Evolutionary conservation across 192 early-diverging fungal species (phyloP).

Genomic region (Coemansia sp.): DNA sequence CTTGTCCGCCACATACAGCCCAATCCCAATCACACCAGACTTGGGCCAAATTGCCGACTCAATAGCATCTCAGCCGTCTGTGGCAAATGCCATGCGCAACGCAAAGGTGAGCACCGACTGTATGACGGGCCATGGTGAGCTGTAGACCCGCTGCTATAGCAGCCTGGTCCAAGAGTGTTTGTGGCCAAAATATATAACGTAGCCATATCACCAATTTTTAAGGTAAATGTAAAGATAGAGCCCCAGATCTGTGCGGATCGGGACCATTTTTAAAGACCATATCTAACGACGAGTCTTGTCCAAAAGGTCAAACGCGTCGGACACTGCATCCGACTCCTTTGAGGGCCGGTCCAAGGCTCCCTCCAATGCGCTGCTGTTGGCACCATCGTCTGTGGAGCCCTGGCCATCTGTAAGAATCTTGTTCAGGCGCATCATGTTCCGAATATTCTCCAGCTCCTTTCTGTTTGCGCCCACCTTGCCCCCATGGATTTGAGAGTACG

Average conservation of each 20-base stretch:
- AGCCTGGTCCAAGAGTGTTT: no score
- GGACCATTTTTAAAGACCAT: not conserved
- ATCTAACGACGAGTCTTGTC: conserved; percentile 8
- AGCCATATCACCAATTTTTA: not conserved
- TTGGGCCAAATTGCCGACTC: conserved; percentile 33
- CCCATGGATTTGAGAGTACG: not conserved
- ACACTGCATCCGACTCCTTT: not conserved
- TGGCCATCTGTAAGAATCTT: not conserved
- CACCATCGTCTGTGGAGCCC: not conserved
- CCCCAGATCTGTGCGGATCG: no score
- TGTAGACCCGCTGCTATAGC: no score
- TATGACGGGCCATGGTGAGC: conserved; percentile 15
- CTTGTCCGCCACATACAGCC: conserved; percentile 12
- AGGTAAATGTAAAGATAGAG: no score
- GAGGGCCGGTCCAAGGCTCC: not conserved
- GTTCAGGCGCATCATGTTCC: conserved; percentile 7
- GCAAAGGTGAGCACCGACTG: conserved; percentile 7
- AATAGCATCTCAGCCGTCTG: conserved; percentile 30
- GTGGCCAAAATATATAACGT: not conserved
- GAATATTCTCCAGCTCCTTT: conserved; percentile 5
- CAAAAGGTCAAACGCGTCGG: conserved; percentile 7
- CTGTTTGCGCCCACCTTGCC: not conserved
- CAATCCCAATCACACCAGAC: conserved; percentile 39
- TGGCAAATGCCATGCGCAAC: conserved; percentile 28
- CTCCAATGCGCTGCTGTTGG: not conserved